phyloP scores from a whole-genome alignment of 371 early-diverging fungal genomes.

The Basidiobolus meristosporus region DNA sequence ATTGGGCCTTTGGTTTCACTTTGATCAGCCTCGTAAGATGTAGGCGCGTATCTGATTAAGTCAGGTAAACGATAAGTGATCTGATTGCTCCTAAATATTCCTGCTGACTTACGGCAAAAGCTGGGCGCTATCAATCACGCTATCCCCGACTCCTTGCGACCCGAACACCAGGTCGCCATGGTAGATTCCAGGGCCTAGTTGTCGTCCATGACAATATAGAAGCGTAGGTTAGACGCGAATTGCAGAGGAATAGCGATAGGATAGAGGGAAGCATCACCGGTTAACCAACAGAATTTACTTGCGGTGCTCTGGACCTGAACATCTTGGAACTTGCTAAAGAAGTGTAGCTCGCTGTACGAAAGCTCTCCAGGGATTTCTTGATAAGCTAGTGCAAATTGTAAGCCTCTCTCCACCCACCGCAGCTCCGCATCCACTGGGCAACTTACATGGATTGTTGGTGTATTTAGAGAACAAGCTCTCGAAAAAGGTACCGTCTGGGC shows the following conservation, averaged over 20 bases:
- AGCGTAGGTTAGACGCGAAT: constrained; percentile 1
- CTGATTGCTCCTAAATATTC: background rate
- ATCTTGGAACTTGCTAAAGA: constrained; percentile 42
- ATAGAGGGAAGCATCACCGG: constrained; percentile 13
- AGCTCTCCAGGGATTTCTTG: constrained; percentile 58
- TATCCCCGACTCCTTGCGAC: constrained; percentile 50
- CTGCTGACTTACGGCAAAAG: constrained; percentile 37
- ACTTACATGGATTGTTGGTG: no score
- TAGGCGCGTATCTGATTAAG: constrained; percentile 23
- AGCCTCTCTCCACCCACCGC: no score
- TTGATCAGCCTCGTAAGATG: constrained; percentile 18
- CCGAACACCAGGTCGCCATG: constrained; percentile 62
- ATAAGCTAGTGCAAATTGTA: no score
- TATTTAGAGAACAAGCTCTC: no score
- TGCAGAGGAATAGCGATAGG: no score
- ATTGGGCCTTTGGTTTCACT: constrained; percentile 36
- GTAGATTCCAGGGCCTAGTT: constrained; percentile 54
- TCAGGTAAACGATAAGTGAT: background rate
- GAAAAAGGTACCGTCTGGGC: no score
- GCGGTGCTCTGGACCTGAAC: constrained; percentile 40
- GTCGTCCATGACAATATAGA: background rate
- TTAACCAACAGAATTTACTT: constrained; percentile 58
- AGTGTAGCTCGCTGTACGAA: constrained; percentile 29
- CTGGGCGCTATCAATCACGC: constrained; percentile 55
- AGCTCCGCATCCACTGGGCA: no score